Evolutionary conservation across 2,329 filamentous ascomycete species (phyloP), one percentile per base, ranked within the genome.

Genomic region (Hymenoscyphus repandus): DNA sequence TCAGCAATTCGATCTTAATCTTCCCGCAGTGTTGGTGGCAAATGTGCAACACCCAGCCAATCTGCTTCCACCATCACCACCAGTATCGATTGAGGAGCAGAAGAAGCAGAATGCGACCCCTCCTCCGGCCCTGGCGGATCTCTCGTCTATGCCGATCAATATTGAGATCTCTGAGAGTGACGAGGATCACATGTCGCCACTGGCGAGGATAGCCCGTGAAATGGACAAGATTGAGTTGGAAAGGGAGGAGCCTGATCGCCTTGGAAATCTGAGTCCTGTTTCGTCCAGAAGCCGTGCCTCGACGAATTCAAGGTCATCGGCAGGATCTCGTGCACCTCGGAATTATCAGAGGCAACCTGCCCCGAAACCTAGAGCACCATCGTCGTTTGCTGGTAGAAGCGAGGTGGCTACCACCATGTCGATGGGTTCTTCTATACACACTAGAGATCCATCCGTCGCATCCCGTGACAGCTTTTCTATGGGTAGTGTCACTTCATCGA

Each of bases 1-100:
- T 2, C 92, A 97, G 68, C 93, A 99, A 67, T 97, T 95, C 66
- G 91, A 97, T 66, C 76, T 97, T 39, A 95, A 95, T 62, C 88
- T 88, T 7, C 83, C 85, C 6, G 80, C 88, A 11, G 74, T 83
- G 65, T 82, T 96, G 74, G 88, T 96, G 27, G 85, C 86, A 55
- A 91, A 90, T 65, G 86, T 93, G 11, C 91, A 96, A 62, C 91
- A 96, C 67, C 80, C 86, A 31, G 88, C 90, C 18, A 83, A 86
- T 54, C 76, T 86, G 27, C 77, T 90, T 12, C 88, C 90, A 30
- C 87, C 90, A 0, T 90, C 87, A 1, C 88, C 90, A 11, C 88
- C 90, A 1, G 88, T 91, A 37, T 91, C 87, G 0, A 79, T 90
- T 20, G 86, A 90, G 61, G 85, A 90, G 62, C 79, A 82, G 51